Conservation (phyloP, 257 asterid genomes). For the Phtheirospermum japonicum region DNA sequence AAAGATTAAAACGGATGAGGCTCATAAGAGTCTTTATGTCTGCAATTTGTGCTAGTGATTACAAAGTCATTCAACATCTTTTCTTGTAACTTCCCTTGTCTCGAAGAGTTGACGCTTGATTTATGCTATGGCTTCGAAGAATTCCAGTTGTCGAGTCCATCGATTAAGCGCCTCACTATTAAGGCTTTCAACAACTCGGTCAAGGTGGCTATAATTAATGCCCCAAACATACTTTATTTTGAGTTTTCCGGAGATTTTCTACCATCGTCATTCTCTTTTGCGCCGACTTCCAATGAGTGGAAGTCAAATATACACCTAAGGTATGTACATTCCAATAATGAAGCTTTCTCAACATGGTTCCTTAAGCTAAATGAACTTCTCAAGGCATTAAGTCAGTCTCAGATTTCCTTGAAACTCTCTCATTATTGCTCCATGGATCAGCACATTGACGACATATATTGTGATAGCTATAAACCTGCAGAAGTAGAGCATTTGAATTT, state of each 20-base stretch:
- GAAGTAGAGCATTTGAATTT: background rate
- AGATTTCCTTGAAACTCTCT: background rate
- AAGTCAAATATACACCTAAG: background rate
- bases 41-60: background rate
- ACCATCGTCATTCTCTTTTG: background rate
- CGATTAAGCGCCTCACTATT: background rate
- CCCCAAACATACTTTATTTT: background rate
- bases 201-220: background rate
- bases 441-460: background rate
- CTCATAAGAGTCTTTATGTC: background rate
- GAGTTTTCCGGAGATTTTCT: background rate
- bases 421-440: too few relatives aligned
- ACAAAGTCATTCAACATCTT: background rate
- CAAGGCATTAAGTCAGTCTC: background rate
- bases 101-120: background rate
- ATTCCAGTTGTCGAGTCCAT: background rate
- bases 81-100: background rate
- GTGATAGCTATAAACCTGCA: too few relatives aligned
- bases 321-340: background rate
- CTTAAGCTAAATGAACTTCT: background rate
- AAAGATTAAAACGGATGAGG: too few relatives aligned
- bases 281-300: background rate
- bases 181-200: background rate
- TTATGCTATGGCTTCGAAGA: background rate
- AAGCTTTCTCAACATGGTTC: background rate